Percentiles rank a stretch among this genome's conserved stretches.
Conservation (phyloP, 305 asterid species). For the Caryopteris hybrid region DNA sequence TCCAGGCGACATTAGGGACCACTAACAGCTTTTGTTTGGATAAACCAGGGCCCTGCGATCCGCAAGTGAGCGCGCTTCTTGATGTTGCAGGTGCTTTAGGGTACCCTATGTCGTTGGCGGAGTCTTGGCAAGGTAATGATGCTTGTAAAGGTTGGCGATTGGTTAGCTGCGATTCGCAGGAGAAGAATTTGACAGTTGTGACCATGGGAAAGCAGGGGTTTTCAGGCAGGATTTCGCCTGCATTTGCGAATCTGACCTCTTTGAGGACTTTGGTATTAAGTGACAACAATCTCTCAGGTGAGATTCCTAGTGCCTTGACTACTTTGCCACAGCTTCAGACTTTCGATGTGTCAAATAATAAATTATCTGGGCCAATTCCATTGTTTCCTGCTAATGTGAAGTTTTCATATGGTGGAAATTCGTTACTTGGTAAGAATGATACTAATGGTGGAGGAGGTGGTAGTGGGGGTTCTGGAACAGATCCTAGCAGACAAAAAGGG, state of each 20-base stretch:
- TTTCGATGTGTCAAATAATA: conserved; percentile 75
- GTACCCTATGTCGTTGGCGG: conserved; percentile 68
- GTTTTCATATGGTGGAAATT: conserved; percentile 45
- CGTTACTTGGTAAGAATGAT: conserved; percentile 46
- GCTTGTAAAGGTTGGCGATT: conserved; percentile 67
- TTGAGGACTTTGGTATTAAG: conserved; percentile 66
- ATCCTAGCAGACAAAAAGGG: conserved; percentile 24
- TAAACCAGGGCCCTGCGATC: conserved; percentile 76
- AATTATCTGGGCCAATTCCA: conserved; percentile 60
- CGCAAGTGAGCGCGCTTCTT: conserved; percentile 70
- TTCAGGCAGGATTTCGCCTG: conserved; percentile 70
- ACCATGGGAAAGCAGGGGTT: conserved; percentile 50
- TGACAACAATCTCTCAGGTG: conserved; percentile 70
- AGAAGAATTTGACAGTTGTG: conserved; percentile 50
- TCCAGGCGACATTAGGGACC: conserved; percentile 21
- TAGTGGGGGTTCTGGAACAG: conserved; percentile 26
- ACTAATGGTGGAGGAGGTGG: conserved; percentile 33
- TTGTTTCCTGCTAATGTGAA: conserved; percentile 47
- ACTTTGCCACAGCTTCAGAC: conserved; percentile 56
- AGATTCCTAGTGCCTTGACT: conserved; percentile 54
- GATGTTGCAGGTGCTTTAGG: conserved; percentile 71
- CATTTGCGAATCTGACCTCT: conserved; percentile 61
- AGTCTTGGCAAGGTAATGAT: conserved; percentile 68
- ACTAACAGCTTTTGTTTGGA: conserved; percentile 69
- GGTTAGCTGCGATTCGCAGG: conserved; percentile 57